phyloP scores from a whole-genome alignment of 2,329 filamentous ascomycete genomes.

The Aureobasidium sp. region DNA sequence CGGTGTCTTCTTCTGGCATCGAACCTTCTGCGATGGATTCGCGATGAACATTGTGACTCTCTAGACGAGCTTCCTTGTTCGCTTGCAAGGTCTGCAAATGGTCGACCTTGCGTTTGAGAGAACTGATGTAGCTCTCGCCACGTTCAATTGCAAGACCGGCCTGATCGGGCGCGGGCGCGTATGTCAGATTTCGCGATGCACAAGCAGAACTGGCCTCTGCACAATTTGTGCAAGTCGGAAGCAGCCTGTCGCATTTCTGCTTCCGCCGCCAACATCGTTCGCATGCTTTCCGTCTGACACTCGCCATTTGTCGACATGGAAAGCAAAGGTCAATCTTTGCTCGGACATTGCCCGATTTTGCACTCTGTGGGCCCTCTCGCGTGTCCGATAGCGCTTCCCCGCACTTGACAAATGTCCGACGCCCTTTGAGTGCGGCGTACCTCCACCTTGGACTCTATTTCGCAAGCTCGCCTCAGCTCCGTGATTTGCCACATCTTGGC shows the following conservation, averaged over 20 bases:
- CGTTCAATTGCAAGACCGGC: slow-evolving; percentile 11
- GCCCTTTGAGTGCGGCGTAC: too few relatives aligned
- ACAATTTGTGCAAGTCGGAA: slow-evolving; percentile 10
- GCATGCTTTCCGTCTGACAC: slow-evolving; percentile 4
- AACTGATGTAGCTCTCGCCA: slow-evolving; percentile 15
- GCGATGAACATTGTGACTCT: not conserved
- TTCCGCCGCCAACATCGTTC: slow-evolving; percentile 4
- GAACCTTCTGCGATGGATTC: not conserved
- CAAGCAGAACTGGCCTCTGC: slow-evolving; percentile 4
- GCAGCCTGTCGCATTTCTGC: slow-evolving; percentile 7
- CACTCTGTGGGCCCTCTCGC: not conserved
- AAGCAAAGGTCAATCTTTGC: slow-evolving; percentile 18
- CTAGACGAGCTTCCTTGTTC: slow-evolving; percentile 1
- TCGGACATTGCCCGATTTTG: not conserved
- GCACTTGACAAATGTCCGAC: not conserved
- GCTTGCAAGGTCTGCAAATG: slow-evolving; percentile 7
- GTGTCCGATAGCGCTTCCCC: not conserved
- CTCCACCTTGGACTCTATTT: too few relatives aligned
- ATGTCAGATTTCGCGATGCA: slow-evolving; percentile 1
- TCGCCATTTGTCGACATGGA: slow-evolving; percentile 21
- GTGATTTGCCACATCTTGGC: too few relatives aligned
- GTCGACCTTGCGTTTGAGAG: slow-evolving; percentile 11
- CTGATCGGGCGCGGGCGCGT: slow-evolving; percentile 8
- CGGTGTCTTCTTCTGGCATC: not conserved
- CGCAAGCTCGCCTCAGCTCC: too few relatives aligned